Conservation (phyloP, 2,329 filamentous ascomycete species). For the Fusarium incarnatum region DNA sequence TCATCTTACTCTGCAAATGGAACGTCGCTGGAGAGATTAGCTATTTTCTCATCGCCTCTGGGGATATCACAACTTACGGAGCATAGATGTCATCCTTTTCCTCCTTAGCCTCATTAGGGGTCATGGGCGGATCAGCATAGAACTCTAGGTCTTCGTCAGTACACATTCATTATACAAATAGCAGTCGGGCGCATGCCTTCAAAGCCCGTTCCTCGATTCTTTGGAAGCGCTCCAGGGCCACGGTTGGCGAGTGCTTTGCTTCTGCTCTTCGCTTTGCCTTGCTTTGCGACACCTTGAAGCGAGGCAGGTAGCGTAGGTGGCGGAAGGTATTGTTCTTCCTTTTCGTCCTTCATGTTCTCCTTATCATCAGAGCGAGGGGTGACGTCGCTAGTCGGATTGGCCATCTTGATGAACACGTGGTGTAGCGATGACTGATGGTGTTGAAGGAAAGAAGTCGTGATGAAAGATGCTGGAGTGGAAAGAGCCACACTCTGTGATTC, state of each 20-base stretch:
- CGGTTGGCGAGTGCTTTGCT: conserved; percentile 42
- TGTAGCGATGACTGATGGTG: background rate
- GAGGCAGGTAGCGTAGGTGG: conserved; percentile 18
- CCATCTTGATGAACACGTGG: background rate
- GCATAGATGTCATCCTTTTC: conserved; percentile 76
- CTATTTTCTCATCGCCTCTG: background rate
- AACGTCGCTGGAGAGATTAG: conserved; percentile 55
- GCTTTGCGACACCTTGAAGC: conserved; percentile 32
- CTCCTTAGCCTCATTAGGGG: conserved; percentile 72
- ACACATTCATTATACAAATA: background rate
- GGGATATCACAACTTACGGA: conserved; percentile 57
- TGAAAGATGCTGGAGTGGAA: background rate
- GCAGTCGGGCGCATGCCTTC: conserved; percentile 63
- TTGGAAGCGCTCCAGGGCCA: conserved; percentile 57
- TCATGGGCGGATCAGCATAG: conserved; percentile 83
- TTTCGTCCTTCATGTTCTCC: background rate
- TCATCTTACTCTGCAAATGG: conserved; percentile 66
- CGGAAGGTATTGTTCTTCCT: background rate
- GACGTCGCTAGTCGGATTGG: background rate
- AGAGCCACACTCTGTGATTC: conserved; percentile 3
- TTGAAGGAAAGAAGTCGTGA: background rate
- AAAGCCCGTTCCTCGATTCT: conserved; percentile 71
- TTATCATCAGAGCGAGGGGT: background rate
- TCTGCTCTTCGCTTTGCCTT: conserved; percentile 32
- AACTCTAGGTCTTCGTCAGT: conserved; percentile 63